Evolutionary conservation across 2,329 filamentous ascomycete species (phyloP), one percentile per base, ranked within the genome.

Genomic region (Diaporthe velutina): DNA sequence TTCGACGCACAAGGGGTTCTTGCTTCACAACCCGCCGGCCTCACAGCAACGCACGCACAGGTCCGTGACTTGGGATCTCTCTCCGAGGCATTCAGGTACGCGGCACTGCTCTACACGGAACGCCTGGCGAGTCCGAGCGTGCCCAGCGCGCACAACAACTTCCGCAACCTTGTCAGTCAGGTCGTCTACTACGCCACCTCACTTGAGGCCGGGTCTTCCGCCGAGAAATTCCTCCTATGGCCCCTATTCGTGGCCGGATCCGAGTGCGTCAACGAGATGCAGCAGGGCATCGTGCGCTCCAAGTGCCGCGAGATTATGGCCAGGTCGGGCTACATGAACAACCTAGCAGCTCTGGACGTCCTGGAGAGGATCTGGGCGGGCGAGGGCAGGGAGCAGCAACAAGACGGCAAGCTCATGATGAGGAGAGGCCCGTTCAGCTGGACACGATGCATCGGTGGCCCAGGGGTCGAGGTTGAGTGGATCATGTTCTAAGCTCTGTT

Each of bases 271-370:
- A 93, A 95, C 78, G 91, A 94, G 79, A 87, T 92, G 68, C 94
- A 98, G 80, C 93, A 96, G 77, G 90, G 91, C 74, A 91, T 96
- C 74, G 93, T 98, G 70, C 91, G 95, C 71, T 89, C 91, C 78
- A 93, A 95, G 79, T 98, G 95, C 84, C 89, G 92, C 58, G 95
- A 96, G 80, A 96, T 98, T 78, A 95, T 96, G 88, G 90, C 92
- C 40, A 93, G 96, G 78, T 96, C 94, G 71, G 96, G 96, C 1
- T 98, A 98, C 84, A 94, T 95, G 88, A 98, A 98, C 84, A 98
- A 98, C 82, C 89, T 97, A 54, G 93, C 94, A 9, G 95, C 94
- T 10, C 88, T 98, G 35, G 94, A 97, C 79, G 91, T 98, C 5
- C 85, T 98, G 55, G 96, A 98, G 86, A 92, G 92, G 79, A 89